A percentile compares a stretch with the other conserved stretches of the same genome.
Conservation (phyloP, 805 yeast genomes). For the Kuraishia cidri region DNA sequence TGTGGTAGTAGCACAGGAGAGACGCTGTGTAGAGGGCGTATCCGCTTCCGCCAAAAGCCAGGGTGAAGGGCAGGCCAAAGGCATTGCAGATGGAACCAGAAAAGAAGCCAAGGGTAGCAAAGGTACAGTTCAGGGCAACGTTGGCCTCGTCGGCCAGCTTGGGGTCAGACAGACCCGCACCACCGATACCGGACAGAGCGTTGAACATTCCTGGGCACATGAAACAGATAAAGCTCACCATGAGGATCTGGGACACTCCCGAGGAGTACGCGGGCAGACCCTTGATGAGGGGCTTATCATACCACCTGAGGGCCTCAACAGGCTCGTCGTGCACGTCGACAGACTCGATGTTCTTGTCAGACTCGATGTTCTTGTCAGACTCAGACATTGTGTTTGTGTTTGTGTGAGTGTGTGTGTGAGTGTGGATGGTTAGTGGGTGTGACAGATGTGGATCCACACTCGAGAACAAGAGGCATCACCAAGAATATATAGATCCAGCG, state of each 20-base stretch:
- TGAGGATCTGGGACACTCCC: slow-evolving; percentile 23
- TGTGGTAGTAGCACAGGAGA: slow-evolving; percentile 34
- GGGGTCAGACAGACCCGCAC: slow-evolving; percentile 29
- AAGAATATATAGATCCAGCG: too few relatives aligned
- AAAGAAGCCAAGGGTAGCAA: slow-evolving; percentile 49
- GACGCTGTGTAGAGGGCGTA: slow-evolving; percentile 43
- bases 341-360: too few relatives aligned
- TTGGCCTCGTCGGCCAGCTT: slow-evolving; percentile 35
- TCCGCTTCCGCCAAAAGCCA: slow-evolving; percentile 46
- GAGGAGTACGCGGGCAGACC: slow-evolving; percentile 1
- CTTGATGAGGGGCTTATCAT: too few relatives aligned
- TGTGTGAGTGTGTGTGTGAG: too few relatives aligned
- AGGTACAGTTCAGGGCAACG: slow-evolving; percentile 44
- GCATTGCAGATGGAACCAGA: slow-evolving; percentile 46
- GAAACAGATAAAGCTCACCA: slow-evolving; percentile 31
- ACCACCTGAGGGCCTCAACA: not conserved
- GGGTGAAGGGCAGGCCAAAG: slow-evolving; percentile 33
- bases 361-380: too few relatives aligned
- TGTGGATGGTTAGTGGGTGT: too few relatives aligned
- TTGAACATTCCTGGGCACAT: slow-evolving; percentile 41
- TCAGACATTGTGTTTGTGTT: too few relatives aligned
- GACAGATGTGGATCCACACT: too few relatives aligned
- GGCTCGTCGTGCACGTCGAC: too few relatives aligned
- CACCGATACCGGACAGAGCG: slow-evolving; percentile 41
- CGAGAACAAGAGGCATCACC: too few relatives aligned